Evolutionary conservation across 305 asterid genomes (phyloP).

Genomic region (Fraxinus baroniana): DNA sequence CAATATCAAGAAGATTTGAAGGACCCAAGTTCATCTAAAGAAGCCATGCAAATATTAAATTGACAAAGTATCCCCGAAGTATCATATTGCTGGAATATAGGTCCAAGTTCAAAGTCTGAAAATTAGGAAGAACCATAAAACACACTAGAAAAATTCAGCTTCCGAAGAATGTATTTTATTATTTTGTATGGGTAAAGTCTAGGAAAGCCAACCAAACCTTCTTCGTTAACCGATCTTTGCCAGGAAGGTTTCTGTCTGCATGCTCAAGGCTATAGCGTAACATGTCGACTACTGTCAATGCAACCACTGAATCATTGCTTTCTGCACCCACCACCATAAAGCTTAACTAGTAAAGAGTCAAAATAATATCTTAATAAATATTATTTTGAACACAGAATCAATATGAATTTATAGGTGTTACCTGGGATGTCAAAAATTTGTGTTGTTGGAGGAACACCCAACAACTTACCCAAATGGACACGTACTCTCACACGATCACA

Average conservation of each 20-base stretch:
- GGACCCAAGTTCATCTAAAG: neutral
- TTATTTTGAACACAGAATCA: neutral
- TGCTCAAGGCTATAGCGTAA: constrained; percentile 59
- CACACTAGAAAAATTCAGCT: neutral
- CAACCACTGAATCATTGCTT: constrained; percentile 40
- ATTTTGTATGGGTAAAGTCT: neutral
- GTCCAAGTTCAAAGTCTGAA: neutral
- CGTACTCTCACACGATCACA: constrained; percentile 56
- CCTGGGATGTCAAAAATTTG: constrained; percentile 92
- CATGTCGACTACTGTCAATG: constrained; percentile 49
- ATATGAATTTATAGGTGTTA: constrained; percentile 7
- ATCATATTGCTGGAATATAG: neutral
- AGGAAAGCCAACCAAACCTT: constrained; percentile 43
- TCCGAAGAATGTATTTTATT: neutral
- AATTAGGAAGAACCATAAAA: neutral
- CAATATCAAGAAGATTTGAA: neutral
- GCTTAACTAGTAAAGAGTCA: neutral
- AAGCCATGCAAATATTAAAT: neutral
- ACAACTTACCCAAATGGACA: constrained; percentile 58
- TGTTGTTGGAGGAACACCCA: constrained; percentile 61
- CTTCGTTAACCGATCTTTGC: constrained; percentile 18
- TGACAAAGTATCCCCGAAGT: neutral
- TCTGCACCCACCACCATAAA: constrained; percentile 39
- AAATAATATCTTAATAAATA: neutral
- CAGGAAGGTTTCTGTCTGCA: constrained; percentile 67